Evolutionary conservation across 2,329 filamentous ascomycete species (phyloP), one percentile per base, ranked within the genome.

Genomic region (Neoascochyta sp.): DNA sequence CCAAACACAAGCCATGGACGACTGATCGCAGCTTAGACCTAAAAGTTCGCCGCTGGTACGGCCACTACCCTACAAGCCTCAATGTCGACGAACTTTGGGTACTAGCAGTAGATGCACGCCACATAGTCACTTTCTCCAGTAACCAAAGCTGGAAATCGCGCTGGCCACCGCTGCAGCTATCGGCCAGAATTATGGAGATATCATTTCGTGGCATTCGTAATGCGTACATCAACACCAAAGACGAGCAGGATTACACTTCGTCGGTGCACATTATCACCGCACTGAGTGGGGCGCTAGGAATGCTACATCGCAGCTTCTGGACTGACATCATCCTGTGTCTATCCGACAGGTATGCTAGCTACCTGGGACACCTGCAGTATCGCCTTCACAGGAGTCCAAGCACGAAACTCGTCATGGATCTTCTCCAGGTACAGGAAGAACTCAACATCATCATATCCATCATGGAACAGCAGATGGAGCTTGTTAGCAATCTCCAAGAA

Each of bases 11-110:
- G 31, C 65, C 64, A 3, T 67, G 65, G 65, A 43, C 41, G 9
- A 65, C 59, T 3, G 61, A 67, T 41, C 63, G 64, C 8, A 53
- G 55, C 15, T 45, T 67, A 9, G 65, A 68, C 39, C 43, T 67
- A 4, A 66, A 66, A 39, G 58, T 67, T 1, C 53, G 65, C 4
- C 56, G 64, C 9, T 65, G 63, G 63, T 67, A 66, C 38, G 64
- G 64, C 3, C 55, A 65, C 23, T 64, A 67, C 32, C 65, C 65
- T 5, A 60, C 57, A 5, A 51, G 52, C 7, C 47, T 68, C 8
- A 66, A 67, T 27, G 64, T 67, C 3, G 65, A 68, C 38, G 65
- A 68, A 34, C 39, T 67, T 3, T 67, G 65, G 65, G 58, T 67
- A 11, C 47, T 68, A 4, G 61, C 61, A 0, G 42, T 68, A 3